Conservation (phyloP, 345 rosid genomes). For the Carallia brachiata region DNA sequence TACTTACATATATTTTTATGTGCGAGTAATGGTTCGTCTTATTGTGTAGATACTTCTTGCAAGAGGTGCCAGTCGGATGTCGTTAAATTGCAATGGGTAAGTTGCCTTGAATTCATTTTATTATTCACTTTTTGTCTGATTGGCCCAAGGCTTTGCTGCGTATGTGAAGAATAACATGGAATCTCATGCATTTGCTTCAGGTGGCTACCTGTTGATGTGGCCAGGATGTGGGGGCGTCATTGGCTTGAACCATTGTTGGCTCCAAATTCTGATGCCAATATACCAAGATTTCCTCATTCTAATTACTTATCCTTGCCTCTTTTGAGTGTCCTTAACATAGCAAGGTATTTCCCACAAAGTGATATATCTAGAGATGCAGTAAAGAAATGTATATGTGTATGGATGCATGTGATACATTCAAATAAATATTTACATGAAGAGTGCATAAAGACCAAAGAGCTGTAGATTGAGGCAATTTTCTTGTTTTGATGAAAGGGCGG, state of each 20-base stretch:
- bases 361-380: background rate
- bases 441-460: background rate
- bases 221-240: conserved; percentile 98
- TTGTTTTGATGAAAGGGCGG: no score
- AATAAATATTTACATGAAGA: background rate
- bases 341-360: conserved; percentile 54
- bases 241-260: conserved; percentile 90
- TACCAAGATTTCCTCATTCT: conserved; percentile 78
- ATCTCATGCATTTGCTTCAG: conserved; percentile 36
- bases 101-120: conserved; percentile 17
- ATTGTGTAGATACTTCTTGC: conserved; percentile 73
- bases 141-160: background rate
- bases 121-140: conserved; percentile 4
- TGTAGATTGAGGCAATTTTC: background rate
- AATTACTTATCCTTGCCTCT: conserved; percentile 86
- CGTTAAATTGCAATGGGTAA: conserved; percentile 93
- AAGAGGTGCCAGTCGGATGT: conserved; percentile 74
- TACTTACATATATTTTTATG: conserved; percentile 1
- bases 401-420: background rate
- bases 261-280: conserved; percentile 60
- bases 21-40: conserved; percentile 3
- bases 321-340: conserved; percentile 81
- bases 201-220: conserved; percentile 97
- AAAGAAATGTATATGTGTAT: background rate
- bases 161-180: background rate